A percentile compares a stretch with the other conserved stretches of the same genome.
phyloP scores from a whole-genome alignment of 768 basidiomycete genomes.

The Boletus patriciae region DNA sequence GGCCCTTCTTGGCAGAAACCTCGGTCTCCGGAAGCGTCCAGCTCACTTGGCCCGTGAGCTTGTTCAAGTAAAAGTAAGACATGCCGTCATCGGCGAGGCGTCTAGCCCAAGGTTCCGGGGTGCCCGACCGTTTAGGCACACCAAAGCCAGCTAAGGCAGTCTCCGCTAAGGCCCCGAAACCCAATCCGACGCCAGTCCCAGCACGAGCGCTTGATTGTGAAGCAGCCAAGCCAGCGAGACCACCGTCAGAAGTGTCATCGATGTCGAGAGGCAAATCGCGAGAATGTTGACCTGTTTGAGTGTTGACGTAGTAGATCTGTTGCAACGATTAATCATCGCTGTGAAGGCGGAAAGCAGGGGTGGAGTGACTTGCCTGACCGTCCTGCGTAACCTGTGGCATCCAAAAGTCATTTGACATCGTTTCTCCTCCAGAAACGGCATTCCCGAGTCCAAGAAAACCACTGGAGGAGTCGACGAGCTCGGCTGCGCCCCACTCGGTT shows the following conservation, averaged over 20 bases:
- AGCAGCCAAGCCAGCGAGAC: conserved; percentile 54
- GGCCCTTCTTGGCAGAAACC: conserved; percentile 28
- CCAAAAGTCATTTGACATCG: conserved; percentile 78
- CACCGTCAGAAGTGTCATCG: conserved; percentile 63
- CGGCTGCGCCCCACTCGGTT: conserved; percentile 43
- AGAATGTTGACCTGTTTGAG: conserved; percentile 78
- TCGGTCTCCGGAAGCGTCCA: conserved; percentile 64
- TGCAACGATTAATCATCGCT: background rate
- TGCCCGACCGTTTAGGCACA: conserved; percentile 53
- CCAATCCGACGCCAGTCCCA: conserved; percentile 53
- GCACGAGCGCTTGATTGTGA: conserved; percentile 58
- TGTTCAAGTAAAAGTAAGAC: conserved; percentile 80
- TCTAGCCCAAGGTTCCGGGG: conserved; percentile 82
- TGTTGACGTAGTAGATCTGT: conserved; percentile 95
- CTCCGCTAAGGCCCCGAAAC: conserved; percentile 40
- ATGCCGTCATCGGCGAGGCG: conserved; percentile 80
- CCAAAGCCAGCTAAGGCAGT: conserved; percentile 57
- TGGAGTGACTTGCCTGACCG: conserved; percentile 66
- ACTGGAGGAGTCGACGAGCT: conserved; percentile 37
- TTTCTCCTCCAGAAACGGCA: conserved; percentile 28
- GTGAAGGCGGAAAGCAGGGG: background rate
- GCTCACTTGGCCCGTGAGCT: conserved; percentile 59
- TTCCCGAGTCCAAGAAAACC: conserved; percentile 35
- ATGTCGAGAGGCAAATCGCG: conserved; percentile 79
- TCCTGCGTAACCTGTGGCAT: conserved; percentile 80